Conservation (phyloP, 331 rosid genomes). For the Saraca asoca region DNA sequence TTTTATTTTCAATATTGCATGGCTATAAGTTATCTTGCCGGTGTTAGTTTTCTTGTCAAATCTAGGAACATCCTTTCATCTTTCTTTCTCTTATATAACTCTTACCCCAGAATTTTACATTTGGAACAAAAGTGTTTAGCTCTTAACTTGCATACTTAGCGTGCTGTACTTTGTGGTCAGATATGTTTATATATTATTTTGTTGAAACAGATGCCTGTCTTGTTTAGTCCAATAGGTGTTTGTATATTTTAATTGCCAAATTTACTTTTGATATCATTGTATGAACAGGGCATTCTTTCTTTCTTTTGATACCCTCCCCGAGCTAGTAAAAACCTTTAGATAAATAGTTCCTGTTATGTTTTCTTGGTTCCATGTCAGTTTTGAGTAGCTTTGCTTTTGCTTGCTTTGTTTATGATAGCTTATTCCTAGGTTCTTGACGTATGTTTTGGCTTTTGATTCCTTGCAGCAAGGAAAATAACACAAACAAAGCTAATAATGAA, state of each 20-base stretch:
- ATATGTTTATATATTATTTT: neutral
- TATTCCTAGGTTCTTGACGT: neutral
- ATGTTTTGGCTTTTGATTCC: conserved; percentile 1
- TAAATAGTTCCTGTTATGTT: neutral
- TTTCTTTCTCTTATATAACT: neutral
- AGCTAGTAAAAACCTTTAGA: too few species aligned
- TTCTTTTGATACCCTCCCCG: neutral
- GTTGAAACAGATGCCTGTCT: neutral
- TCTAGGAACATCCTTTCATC: neutral
- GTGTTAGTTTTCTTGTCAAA: neutral
- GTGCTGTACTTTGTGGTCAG: neutral
- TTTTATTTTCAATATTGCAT: conserved; percentile 18
- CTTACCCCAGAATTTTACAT: neutral
- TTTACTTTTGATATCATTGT: conserved; percentile 7
- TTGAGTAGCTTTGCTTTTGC: neutral
- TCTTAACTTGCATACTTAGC: neutral
- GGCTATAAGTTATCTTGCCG: neutral
- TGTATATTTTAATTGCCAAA: neutral
- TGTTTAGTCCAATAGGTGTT: neutral
- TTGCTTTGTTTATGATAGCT: neutral
- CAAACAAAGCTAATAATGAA: conserved; percentile 58
- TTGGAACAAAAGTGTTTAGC: neutral
- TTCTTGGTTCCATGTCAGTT: neutral
- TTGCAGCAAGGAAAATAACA: conserved; percentile 70
- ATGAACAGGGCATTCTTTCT: neutral